Evolutionary conservation across 2,329 filamentous ascomycete genomes (phyloP).

Genomic region (Botrytis fabae): DNA sequence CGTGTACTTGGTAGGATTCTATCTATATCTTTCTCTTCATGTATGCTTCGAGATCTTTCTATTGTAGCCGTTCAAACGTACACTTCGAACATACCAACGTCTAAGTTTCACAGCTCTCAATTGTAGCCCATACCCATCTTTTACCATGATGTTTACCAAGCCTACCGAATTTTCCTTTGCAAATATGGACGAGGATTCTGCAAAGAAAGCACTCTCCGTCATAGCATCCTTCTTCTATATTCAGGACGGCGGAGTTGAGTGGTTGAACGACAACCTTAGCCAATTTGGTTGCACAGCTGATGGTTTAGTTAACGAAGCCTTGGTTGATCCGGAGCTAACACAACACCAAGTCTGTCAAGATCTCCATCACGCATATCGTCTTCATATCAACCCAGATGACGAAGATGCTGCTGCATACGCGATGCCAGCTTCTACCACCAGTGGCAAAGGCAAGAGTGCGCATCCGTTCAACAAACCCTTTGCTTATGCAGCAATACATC

Average conservation of each 20-base stretch:
- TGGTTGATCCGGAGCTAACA: neutral
- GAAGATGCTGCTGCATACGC: neutral
- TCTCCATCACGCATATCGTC: conserved; percentile 1
- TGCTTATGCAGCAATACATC: neutral
- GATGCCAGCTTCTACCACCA: no score
- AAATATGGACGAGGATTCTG: neutral
- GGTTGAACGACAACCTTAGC: neutral
- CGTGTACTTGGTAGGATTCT: neutral
- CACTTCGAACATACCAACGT: neutral
- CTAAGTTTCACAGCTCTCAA: neutral
- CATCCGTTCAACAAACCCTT: neutral
- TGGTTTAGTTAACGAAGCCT: conserved; percentile 10
- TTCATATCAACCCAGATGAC: neutral
- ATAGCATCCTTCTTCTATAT: neutral
- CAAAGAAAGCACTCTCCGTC: neutral
- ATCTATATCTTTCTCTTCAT: neutral
- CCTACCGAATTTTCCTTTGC: neutral
- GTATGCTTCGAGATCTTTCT: neutral
- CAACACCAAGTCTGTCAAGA: neutral
- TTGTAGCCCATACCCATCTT: neutral
- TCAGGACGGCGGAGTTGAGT: neutral
- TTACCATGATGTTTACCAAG: neutral
- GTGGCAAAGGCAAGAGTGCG: neutral
- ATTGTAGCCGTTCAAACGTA: neutral
- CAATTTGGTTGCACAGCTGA: conserved; percentile 8